phyloP scores from a whole-genome alignment of 1,139 yeast genomes.

The Schwanniomyces etchellsii region DNA sequence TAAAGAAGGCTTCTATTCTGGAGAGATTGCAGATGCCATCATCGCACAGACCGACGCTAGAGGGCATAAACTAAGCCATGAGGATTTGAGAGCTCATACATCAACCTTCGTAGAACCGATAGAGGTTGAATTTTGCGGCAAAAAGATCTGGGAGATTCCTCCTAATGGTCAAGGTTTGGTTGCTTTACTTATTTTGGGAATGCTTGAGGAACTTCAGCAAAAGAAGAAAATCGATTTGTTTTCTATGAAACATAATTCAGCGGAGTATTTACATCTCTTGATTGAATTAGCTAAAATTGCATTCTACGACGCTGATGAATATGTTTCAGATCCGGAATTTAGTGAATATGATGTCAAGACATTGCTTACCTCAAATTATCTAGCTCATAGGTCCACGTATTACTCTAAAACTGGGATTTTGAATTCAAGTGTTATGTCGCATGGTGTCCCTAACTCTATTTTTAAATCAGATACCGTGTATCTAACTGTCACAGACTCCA shows the following conservation, averaged over 20 bases:
- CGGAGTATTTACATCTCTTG: constrained; percentile 62
- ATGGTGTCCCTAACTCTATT: constrained; percentile 58
- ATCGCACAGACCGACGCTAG: constrained; percentile 45
- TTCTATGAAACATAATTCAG: constrained; percentile 57
- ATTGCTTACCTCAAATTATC: constrained; percentile 37
- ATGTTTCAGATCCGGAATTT: constrained; percentile 57
- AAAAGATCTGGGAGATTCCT: constrained; percentile 66
- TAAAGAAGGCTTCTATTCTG: constrained; percentile 62
- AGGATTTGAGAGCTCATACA: constrained; percentile 52
- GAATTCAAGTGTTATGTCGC: constrained; percentile 37
- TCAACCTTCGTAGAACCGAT: constrained; percentile 64
- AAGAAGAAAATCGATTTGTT: constrained; percentile 40
- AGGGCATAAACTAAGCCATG: constrained; percentile 51
- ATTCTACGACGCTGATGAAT: constrained; percentile 73
- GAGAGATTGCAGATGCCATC: constrained; percentile 62
- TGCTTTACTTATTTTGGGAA: constrained; percentile 64
- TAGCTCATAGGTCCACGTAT: constrained; percentile 43
- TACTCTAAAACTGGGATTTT: constrained; percentile 37
- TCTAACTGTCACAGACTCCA: constrained; percentile 60
- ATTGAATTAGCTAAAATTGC: constrained; percentile 70
- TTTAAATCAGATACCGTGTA: constrained; percentile 75
- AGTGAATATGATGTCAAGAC: constrained; percentile 20
- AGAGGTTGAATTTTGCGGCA: constrained; percentile 38
- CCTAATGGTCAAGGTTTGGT: constrained; percentile 81
- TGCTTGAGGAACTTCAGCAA: constrained; percentile 51